phyloP scores from a whole-genome alignment of 345 rosid species.

The Anacardium occidentale region DNA sequence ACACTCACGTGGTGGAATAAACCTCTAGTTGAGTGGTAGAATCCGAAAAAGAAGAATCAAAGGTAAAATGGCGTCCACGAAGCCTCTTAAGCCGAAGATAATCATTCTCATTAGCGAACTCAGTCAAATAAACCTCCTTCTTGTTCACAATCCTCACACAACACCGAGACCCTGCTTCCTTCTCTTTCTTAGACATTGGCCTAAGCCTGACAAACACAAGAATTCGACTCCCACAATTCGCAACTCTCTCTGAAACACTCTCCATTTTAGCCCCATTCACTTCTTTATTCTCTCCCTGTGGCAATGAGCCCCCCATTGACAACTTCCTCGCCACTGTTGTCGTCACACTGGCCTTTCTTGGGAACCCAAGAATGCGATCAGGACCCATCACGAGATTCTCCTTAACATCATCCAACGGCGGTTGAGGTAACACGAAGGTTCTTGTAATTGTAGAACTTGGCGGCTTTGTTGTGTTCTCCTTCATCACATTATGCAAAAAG shows the following conservation, averaged over 20 bases:
- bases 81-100: constrained; percentile 88
- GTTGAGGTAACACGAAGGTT: constrained; percentile 48
- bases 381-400: constrained; percentile 60
- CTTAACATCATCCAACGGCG: constrained; percentile 52
- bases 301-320: constrained; percentile 44
- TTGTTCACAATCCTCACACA: constrained; percentile 79
- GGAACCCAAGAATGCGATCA: constrained; percentile 54
- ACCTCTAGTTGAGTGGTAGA: constrained; percentile 74
- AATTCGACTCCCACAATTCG: constrained; percentile 47
- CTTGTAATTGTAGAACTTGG: constrained; percentile 41
- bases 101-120: constrained; percentile 75
- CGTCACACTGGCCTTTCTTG: constrained; percentile 39
- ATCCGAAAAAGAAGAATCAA: constrained; percentile 85
- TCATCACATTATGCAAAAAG: constrained; percentile 38
- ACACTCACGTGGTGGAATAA: constrained; percentile 79
- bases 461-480: constrained; percentile 40
- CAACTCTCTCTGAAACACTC: constrained; percentile 31
- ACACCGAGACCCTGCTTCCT: constrained; percentile 69
- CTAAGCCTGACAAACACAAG: constrained; percentile 88
- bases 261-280: constrained; percentile 45
- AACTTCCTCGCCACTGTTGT: constrained; percentile 64
- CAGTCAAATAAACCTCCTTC: constrained; percentile 83
- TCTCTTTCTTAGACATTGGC: constrained; percentile 91
- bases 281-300: constrained; percentile 31
- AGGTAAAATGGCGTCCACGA: constrained; percentile 81